Conservation (phyloP, 169 alveolate species). For the Plasmodium inui region DNA sequence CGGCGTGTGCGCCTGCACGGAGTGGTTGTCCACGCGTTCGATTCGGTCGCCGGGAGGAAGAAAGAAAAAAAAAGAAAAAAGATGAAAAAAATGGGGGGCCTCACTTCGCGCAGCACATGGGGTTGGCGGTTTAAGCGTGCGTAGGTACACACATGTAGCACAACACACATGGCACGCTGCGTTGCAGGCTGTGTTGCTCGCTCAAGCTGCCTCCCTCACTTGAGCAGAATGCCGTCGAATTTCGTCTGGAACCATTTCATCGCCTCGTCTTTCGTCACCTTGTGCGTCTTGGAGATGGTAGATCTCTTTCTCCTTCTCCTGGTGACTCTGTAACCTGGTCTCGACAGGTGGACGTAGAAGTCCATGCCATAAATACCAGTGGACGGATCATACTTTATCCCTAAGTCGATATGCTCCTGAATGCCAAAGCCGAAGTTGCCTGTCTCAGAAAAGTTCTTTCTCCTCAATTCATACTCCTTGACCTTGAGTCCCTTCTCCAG, state of each 20-base stretch:
- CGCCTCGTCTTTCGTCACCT: constrained; percentile 97
- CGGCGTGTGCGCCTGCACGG: background rate
- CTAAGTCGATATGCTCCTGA: constrained; percentile 99
- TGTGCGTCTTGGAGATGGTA: constrained; percentile 95
- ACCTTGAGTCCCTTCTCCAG: constrained; percentile 99
- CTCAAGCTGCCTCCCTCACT: constrained; percentile 23
- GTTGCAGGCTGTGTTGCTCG: background rate
- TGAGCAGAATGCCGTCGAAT: constrained; percentile 97
- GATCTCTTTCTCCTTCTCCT: constrained; percentile 94
- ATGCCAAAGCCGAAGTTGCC: constrained; percentile 99
- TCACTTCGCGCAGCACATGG: background rate
- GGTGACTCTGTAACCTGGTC: constrained; percentile 99
- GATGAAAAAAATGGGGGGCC: background rate
- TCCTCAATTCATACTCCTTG: constrained; percentile 98
- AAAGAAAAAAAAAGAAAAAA: no score
- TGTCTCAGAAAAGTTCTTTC: constrained; percentile 96
- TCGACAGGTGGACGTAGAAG: constrained; percentile 98
- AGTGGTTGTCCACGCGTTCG: background rate
- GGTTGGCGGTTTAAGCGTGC: background rate
- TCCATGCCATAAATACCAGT: constrained; percentile 99
- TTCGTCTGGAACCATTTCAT: constrained; percentile 97
- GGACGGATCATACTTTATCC: constrained; percentile 99
- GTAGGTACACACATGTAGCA: background rate
- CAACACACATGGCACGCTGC: background rate
- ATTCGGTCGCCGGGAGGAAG: background rate